A percentile compares a stretch with the other conserved stretches of the same genome.
Conservation (phyloP, 345 rosid species). For the Citrus inodora region DNA sequence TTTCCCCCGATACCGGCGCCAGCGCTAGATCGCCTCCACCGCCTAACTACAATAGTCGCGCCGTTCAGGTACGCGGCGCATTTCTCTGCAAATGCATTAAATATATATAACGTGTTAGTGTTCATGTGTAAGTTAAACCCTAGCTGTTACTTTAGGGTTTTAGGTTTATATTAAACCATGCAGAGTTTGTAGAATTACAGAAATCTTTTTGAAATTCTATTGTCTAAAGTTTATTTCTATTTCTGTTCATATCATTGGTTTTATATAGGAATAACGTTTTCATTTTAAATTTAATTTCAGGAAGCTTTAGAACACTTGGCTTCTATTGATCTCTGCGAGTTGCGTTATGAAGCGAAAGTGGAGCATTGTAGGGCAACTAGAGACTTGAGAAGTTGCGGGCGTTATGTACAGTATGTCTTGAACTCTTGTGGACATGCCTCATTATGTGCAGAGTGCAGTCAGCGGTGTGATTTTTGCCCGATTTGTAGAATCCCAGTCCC, state of each 20-base stretch:
- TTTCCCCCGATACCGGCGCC: constrained; percentile 16
- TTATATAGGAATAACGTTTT: not conserved
- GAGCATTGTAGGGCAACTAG: constrained; percentile 94
- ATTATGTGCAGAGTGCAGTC: constrained; percentile 78
- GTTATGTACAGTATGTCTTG: constrained; percentile 61
- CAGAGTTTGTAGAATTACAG: not conserved
- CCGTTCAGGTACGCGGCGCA: constrained; percentile 40
- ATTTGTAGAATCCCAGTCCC: constrained; percentile 63
- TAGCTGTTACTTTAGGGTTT: constrained; percentile 18
- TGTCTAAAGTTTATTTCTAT: not conserved
- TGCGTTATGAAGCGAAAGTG: constrained; percentile 79
- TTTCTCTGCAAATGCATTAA: not conserved
- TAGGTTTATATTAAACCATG: not conserved
- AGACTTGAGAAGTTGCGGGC: constrained; percentile 86
- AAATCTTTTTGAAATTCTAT: not conserved
- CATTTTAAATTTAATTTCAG: constrained; percentile 40
- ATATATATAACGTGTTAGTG: not conserved
- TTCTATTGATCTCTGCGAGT: constrained; percentile 61
- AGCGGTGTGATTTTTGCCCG: constrained; percentile 84
- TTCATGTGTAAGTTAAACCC: not conserved
- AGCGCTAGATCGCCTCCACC: constrained; percentile 23
- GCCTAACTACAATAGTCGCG: constrained; percentile 39
- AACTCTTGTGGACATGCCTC: constrained; percentile 92
- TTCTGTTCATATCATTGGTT: not conserved
- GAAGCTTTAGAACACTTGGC: constrained; percentile 87